Conservation (phyloP, 495 filamentous ascomycete genomes). For the Penicillium egyptiacum region DNA sequence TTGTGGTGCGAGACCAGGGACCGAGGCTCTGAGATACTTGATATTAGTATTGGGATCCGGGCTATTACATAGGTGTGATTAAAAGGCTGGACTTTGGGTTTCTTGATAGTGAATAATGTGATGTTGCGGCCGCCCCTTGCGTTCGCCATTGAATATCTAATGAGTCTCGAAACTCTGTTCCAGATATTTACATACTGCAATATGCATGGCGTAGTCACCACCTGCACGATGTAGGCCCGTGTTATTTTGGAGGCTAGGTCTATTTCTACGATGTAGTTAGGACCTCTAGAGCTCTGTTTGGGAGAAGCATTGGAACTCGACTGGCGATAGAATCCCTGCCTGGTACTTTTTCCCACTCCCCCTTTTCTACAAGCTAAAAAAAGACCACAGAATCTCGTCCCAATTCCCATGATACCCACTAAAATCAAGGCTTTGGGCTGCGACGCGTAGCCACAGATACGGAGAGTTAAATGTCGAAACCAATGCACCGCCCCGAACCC, state of each 20-base stretch:
- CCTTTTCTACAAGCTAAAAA: background rate
- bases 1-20: background rate
- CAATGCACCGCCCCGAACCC: slow-evolving; percentile 21
- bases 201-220: slow-evolving; percentile 19
- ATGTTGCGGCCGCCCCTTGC: slow-evolving; percentile 15
- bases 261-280: background rate
- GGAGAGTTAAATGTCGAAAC: slow-evolving; percentile 9
- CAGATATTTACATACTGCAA: slow-evolving; percentile 13
- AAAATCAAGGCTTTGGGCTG: background rate
- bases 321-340: background rate
- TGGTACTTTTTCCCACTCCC: background rate
- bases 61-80: slow-evolving; percentile 3
- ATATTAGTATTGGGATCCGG: background rate
- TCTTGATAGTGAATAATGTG: background rate
- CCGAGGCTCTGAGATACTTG: background rate
- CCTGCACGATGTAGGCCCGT: background rate
- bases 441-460: slow-evolving; percentile 6
- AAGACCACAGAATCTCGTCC: background rate
- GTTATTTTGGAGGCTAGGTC: background rate
- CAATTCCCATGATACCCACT: background rate
- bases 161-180: slow-evolving; percentile 12
- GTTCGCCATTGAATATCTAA: slow-evolving; percentile 7
- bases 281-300: too few relatives aligned
- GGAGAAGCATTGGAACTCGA: background rate
- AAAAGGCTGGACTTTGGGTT: slow-evolving; percentile 1